Percentiles rank a stretch among this genome's conserved stretches.
phyloP scores from a whole-genome alignment of 2,329 filamentous ascomycete species.

The Niveomyces coronatus region DNA sequence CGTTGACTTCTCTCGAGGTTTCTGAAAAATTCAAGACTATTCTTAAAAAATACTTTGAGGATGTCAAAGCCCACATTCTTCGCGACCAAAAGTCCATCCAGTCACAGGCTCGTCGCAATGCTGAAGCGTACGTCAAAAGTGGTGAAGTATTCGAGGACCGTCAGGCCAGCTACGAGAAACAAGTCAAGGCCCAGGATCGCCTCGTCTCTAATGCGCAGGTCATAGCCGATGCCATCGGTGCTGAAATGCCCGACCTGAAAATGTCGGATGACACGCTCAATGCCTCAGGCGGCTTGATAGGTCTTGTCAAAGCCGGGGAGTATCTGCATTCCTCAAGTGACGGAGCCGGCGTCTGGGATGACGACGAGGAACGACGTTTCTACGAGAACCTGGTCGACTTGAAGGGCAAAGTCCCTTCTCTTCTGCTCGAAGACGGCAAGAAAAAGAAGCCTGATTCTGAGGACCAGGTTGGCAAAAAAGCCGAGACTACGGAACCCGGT shows the following conservation, averaged over 20 bases:
- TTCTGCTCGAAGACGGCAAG: slow-evolving; percentile 86
- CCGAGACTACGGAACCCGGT: slow-evolving; percentile 41
- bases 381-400: slow-evolving; percentile 95
- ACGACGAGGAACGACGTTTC: slow-evolving; percentile 94
- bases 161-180: slow-evolving; percentile 90
- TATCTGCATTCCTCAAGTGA: slow-evolving; percentile 86
- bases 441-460: slow-evolving; percentile 83
- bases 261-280: slow-evolving; percentile 65
- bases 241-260: slow-evolving; percentile 88
- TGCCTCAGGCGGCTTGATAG: slow-evolving; percentile 66
- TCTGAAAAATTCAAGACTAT: slow-evolving; percentile 82
- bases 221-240: slow-evolving; percentile 76
- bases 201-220: slow-evolving; percentile 83
- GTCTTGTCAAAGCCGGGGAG: slow-evolving; percentile 86
- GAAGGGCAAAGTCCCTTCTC: slow-evolving; percentile 89
- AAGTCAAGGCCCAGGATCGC: slow-evolving; percentile 84
- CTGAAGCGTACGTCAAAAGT: slow-evolving; percentile 96
- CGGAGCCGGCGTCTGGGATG: slow-evolving; percentile 93
- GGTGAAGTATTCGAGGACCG: slow-evolving; percentile 97
- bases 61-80: slow-evolving; percentile 78
- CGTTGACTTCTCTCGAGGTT: slow-evolving; percentile 65
- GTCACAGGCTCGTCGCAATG: slow-evolving; percentile 84
- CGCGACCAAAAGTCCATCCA: slow-evolving; percentile 87
- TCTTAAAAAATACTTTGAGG: slow-evolving; percentile 79
- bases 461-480: slow-evolving; percentile 71